phyloP scores from a whole-genome alignment of 2,329 filamentous ascomycete genomes.

The Drechslerella stenobrocha region DNA sequence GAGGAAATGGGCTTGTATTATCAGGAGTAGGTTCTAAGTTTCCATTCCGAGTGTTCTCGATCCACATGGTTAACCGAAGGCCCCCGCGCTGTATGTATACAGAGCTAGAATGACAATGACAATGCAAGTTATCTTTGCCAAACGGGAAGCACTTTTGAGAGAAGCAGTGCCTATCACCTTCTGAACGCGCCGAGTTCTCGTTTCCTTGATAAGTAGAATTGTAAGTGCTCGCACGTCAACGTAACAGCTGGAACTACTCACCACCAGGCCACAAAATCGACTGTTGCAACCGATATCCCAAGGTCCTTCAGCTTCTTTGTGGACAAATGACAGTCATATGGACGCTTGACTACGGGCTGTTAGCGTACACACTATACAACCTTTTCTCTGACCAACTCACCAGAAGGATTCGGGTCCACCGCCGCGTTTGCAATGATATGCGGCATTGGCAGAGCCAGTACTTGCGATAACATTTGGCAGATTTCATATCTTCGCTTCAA shows the following conservation, averaged over 20 bases:
- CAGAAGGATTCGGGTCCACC: constrained; percentile 68
- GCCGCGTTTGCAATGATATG: constrained; percentile 72
- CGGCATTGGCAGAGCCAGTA: constrained; percentile 73
- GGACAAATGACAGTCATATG: constrained; percentile 85
- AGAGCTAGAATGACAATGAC: constrained; percentile 48
- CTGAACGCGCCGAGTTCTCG: constrained; percentile 45
- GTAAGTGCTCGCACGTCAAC: constrained; percentile 61
- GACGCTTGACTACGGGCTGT: constrained; percentile 65
- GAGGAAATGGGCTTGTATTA: constrained; percentile 51
- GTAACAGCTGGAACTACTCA: constrained; percentile 59
- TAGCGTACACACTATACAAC: constrained; percentile 8
- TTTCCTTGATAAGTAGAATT: constrained; percentile 55
- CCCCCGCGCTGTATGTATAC: constrained; percentile 21
- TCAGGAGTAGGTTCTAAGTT: constrained; percentile 37
- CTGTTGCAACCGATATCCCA: constrained; percentile 72
- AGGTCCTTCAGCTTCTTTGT: constrained; percentile 72
- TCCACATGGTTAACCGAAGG: constrained; percentile 13
- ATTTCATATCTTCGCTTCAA: constrained; percentile 63
- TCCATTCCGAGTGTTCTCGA: background rate
- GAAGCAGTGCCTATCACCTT: constrained; percentile 11
- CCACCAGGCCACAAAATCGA: constrained; percentile 83
- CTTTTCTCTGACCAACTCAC: constrained; percentile 30
- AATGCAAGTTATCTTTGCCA: constrained; percentile 34
- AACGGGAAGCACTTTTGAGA: background rate
- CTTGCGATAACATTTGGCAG: constrained; percentile 73